Percentiles rank a stretch among this genome's conserved stretches.
phyloP scores from a whole-genome alignment of 2,329 filamentous ascomycete species.

The Colletotrichum sp. region DNA sequence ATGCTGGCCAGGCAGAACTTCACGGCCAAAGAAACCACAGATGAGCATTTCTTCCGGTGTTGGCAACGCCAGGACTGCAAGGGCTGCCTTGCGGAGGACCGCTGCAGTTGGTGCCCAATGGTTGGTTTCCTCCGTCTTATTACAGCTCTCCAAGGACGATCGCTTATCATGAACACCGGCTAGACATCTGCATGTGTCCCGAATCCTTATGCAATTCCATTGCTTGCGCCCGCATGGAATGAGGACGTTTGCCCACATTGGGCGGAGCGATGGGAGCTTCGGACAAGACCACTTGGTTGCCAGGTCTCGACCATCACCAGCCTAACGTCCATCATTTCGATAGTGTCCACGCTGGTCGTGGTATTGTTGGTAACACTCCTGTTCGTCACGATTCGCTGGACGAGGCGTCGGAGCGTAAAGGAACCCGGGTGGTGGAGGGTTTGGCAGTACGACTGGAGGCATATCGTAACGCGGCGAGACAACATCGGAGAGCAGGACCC shows the following conservation, averaged over 20 bases:
- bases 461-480: not conserved
- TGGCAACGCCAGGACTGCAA: constrained; percentile 56
- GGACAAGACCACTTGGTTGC: constrained; percentile 42
- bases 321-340: constrained; percentile 37
- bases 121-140: constrained; percentile 35
- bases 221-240: constrained; percentile 56
- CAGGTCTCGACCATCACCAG: constrained; percentile 47
- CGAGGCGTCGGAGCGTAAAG: constrained; percentile 10
- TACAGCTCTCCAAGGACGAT: not conserved
- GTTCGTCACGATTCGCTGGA: constrained; percentile 10
- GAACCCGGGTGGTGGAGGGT: constrained; percentile 25
- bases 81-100: constrained; percentile 45
- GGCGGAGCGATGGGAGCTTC: constrained; percentile 44
- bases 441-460: constrained; percentile 14
- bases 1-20: constrained; percentile 31
- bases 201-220: constrained; percentile 47
- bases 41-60: constrained; percentile 51
- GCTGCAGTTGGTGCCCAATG: constrained; percentile 60
- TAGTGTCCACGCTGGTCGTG: constrained; percentile 33
- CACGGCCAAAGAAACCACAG: constrained; percentile 28
- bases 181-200: constrained; percentile 61
- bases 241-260: constrained; percentile 59
- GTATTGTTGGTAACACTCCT: constrained; percentile 26
- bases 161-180: not conserved
- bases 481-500: constrained; percentile 21